A percentile compares a stretch with the other conserved stretches of the same genome.
These are phyloP conservation scores for Juglanconis juglandina DNA, from an alignment of 2,329 filamentous ascomycete genomes.

Conservation along the genomic window DNA sequence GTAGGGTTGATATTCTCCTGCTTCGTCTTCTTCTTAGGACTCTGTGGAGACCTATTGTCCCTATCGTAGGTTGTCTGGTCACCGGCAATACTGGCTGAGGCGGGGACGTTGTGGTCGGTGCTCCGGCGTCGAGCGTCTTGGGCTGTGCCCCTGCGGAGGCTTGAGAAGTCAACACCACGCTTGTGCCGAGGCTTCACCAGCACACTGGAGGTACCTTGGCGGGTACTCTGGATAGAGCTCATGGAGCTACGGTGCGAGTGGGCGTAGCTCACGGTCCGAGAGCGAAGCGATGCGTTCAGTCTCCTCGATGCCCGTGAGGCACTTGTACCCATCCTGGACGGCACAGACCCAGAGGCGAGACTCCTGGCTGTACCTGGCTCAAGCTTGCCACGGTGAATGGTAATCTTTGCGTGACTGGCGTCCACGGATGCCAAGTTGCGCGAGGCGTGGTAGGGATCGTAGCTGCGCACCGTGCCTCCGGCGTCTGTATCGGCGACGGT, in stretches of 20 bases:
- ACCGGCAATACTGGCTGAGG: conserved; percentile 27
- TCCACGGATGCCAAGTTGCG: conserved; percentile 43
- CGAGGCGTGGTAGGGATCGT: conserved; percentile 80
- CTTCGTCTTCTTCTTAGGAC: conserved; percentile 20
- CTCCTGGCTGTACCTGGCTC: conserved; percentile 29
- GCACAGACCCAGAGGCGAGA: conserved; percentile 31
- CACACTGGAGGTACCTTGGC: conserved; percentile 38
- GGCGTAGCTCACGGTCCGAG: conserved; percentile 23
- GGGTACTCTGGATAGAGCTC: conserved; percentile 47
- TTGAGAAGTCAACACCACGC: conserved; percentile 54
- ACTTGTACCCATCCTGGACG: conserved; percentile 14
- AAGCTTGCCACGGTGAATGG: conserved; percentile 54
- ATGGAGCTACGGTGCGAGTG: conserved; percentile 40
- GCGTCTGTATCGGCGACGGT: conserved; percentile 53
- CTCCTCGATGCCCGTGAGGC: conserved; percentile 20
- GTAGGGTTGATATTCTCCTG: background rate
- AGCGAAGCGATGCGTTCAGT: conserved; percentile 13
- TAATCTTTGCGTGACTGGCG: conserved; percentile 63
- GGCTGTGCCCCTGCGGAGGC: conserved; percentile 37
- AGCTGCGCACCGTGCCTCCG: conserved; percentile 57
- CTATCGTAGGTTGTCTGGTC: conserved; percentile 26
- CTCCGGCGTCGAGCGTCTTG: conserved; percentile 17
- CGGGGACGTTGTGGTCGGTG: conserved; percentile 18
- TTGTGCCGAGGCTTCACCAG: conserved; percentile 46
- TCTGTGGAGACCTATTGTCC: conserved; percentile 22